Evolutionary conservation across 169 alveolate genomes (phyloP).

Genomic region (Eimeria tenella): DNA sequence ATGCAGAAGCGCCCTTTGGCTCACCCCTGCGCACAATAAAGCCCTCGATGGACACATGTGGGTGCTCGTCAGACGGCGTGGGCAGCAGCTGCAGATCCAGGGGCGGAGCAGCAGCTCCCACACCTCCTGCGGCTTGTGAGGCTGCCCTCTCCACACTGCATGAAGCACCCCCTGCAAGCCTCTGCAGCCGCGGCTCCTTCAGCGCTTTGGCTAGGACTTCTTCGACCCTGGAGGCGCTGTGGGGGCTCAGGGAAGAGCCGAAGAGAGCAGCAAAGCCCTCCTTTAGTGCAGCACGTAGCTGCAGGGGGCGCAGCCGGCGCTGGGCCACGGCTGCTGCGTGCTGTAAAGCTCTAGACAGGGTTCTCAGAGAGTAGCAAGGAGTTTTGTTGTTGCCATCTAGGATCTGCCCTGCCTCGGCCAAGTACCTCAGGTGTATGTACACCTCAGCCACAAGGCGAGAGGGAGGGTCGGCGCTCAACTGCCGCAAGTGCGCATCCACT

Average conservation of each 20-base stretch:
- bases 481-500: constrained; percentile 62
- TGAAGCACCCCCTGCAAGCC: not conserved
- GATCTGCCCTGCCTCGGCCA: constrained; percentile 73
- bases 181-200: not conserved
- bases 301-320: constrained; percentile 48
- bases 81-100: constrained; percentile 50
- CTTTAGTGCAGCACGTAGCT: constrained; percentile 74
- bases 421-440: constrained; percentile 68
- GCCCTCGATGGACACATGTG: constrained; percentile 68
- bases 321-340: constrained; percentile 84
- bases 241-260: constrained; percentile 81
- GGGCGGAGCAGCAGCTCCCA: not conserved
- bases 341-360: constrained; percentile 89
- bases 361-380: constrained; percentile 89
- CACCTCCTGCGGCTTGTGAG: not conserved
- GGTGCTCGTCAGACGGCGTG: not conserved
- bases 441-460: constrained; percentile 78
- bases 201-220: constrained; percentile 25
- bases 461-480: constrained; percentile 79
- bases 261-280: constrained; percentile 86
- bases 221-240: constrained; percentile 60
- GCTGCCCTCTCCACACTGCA: not conserved
- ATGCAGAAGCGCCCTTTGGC: too few relatives aligned
- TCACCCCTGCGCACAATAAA: constrained; percentile 55
- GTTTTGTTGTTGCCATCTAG: constrained; percentile 81